phyloP scores from a whole-genome alignment of 305 asterid genomes.

The Euphrasia arctica region DNA sequence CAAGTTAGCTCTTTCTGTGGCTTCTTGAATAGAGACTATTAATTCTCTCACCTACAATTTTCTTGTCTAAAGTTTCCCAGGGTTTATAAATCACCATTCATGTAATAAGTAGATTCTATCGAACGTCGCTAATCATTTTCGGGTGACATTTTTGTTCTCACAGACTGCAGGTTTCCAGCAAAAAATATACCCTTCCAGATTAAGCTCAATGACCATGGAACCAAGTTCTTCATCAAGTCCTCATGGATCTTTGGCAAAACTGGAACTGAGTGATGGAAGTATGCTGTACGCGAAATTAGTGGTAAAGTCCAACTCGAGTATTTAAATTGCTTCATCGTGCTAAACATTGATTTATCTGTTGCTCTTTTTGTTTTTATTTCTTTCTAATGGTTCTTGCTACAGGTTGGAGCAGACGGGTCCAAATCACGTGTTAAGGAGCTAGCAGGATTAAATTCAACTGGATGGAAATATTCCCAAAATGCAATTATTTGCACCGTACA shows the following conservation, averaged over 20 bases:
- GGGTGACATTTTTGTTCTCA: conserved; percentile 25
- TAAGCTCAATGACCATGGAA: conserved; percentile 59
- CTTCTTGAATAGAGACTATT: neutral
- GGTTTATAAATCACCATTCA: conserved; percentile 1
- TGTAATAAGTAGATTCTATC: no score
- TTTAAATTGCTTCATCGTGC: neutral
- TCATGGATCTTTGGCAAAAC: conserved; percentile 54
- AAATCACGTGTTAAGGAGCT: conserved; percentile 88
- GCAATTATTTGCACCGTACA: conserved; percentile 89
- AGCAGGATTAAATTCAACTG: conserved; percentile 79
- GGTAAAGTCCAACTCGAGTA: conserved; percentile 40
- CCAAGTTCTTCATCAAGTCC: conserved; percentile 47
- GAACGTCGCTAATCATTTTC: conserved; percentile 5
- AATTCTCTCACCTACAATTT: neutral
- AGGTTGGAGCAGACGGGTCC: conserved; percentile 98
- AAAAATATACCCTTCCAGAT: conserved; percentile 65
- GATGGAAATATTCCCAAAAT: conserved; percentile 90
- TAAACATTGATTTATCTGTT: no score
- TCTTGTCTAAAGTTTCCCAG: conserved; percentile 1
- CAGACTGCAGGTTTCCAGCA: conserved; percentile 60
- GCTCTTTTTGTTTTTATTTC: neutral
- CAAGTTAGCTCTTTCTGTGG: neutral
- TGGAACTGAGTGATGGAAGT: conserved; percentile 74
- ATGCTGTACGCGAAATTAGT: conserved; percentile 77
- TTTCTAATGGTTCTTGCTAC: conserved; percentile 2